These are phyloP conservation scores for Tribonema minus DNA, from an alignment of 108 stramenopile species.

Conservation along the genomic window DNA sequence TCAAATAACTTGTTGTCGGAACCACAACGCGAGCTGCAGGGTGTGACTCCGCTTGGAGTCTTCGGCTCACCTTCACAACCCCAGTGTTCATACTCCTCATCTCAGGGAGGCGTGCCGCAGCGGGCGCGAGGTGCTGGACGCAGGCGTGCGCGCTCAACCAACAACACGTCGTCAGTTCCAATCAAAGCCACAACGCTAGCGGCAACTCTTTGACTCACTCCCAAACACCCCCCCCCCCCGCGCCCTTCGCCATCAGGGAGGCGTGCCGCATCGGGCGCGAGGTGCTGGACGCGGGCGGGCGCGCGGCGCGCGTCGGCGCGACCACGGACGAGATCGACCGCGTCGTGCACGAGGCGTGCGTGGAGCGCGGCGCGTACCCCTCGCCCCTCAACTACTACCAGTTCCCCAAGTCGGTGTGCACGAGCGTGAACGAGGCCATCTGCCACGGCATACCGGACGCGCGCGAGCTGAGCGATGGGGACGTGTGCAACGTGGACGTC, in stretches of 20 bases:
- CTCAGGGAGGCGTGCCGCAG: too few species aligned
- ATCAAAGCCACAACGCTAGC: too few species aligned
- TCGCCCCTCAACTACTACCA: conserved; percentile 60
- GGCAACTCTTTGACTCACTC: too few species aligned
- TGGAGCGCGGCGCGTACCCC: conserved; percentile 52
- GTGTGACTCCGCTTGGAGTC: too few species aligned
- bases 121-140: conserved; percentile 41
- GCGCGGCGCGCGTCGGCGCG: conserved; percentile 36
- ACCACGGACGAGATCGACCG: conserved; percentile 72
- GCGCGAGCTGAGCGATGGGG: conserved; percentile 50
- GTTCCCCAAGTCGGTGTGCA: conserved; percentile 96
- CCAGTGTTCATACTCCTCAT: too few species aligned
- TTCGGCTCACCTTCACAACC: too few species aligned
- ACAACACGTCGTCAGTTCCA: too few species aligned
- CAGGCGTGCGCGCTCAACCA: conserved; percentile 20
- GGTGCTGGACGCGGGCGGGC: conserved; percentile 44
- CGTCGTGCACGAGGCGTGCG: conserved; percentile 48
- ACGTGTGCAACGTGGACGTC: conserved; percentile 56
- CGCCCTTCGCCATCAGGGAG: neutral
- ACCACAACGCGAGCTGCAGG: too few species aligned
- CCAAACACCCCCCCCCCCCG: neutral
- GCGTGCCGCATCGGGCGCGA: conserved; percentile 24
- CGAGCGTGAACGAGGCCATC: conserved; percentile 88
- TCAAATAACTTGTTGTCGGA: too few species aligned
- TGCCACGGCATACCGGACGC: conserved; percentile 61